Percentiles rank a stretch among this genome's conserved stretches.
phyloP scores from a whole-genome alignment of 2,329 filamentous ascomycete genomes.

The Calonectria naviculata region DNA sequence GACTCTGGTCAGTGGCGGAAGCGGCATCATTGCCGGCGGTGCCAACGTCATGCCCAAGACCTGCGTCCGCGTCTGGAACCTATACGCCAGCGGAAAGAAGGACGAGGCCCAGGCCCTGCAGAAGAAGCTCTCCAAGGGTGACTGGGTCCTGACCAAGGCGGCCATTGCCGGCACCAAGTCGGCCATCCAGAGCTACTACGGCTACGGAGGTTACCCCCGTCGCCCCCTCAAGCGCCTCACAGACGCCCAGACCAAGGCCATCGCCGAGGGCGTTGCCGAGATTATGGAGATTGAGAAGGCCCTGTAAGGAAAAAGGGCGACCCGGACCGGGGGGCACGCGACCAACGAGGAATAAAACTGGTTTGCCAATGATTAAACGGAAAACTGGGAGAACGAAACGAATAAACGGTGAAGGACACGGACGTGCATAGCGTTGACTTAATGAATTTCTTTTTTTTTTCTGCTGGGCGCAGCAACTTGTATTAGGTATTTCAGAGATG shows the following conservation, averaged over 20 bases:
- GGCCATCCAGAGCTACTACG: slow-evolving; percentile 82
- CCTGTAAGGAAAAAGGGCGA: slow-evolving; percentile 44
- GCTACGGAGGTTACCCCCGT: slow-evolving; percentile 83
- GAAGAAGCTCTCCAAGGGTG: slow-evolving; percentile 79
- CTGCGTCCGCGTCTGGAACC: slow-evolving; percentile 81
- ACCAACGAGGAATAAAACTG: not conserved
- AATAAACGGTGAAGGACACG: slow-evolving; percentile 9
- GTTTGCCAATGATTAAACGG: not conserved
- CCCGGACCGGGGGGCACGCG: not conserved
- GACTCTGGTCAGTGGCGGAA: slow-evolving; percentile 81
- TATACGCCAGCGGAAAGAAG: slow-evolving; percentile 78
- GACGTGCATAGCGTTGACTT: slow-evolving; percentile 24
- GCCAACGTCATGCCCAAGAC: slow-evolving; percentile 89
- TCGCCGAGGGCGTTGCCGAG: slow-evolving; percentile 68
- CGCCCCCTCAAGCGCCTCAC: slow-evolving; percentile 76
- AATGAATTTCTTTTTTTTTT: slow-evolving; percentile 6
- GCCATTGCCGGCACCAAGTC: slow-evolving; percentile 90
- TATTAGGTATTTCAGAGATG: slow-evolving; percentile 15
- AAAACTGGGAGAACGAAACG: not conserved
- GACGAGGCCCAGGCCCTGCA: slow-evolving; percentile 82
- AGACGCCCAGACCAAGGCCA: slow-evolving; percentile 62
- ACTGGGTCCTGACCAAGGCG: slow-evolving; percentile 86
- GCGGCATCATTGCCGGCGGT: slow-evolving; percentile 86
- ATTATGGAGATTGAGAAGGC: slow-evolving; percentile 74
- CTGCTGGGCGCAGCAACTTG: slow-evolving; percentile 10